Base-by-base conservation (phyloP, 306 rosid genomes). In the Acacia crassicarpa region DNA sequence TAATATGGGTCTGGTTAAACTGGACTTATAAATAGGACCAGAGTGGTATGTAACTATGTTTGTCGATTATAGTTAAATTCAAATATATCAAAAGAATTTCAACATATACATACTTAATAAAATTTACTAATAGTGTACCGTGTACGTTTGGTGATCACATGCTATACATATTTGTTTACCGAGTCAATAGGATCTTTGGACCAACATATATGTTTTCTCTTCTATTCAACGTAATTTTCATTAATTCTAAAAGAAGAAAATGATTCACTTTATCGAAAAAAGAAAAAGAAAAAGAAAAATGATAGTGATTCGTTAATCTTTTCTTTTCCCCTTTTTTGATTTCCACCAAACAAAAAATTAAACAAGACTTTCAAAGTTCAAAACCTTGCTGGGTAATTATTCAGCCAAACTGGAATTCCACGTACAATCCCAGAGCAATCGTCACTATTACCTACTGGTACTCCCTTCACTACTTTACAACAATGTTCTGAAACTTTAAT, bases 331-430 rank as follows among this genome's bases (percentile, higher is more conserved):
- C 12, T 35, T 35, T 0, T 5, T 35, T 35, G 5, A 6, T 44
- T 0, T 12, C 27, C 59, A 44, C 58, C 40, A 0, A 14, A 70
- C 58, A 70, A 74, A 4, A 35, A 32, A 32, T 2, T 32, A 32
- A 22, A 70, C 22, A 70, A 65, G 20, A 15, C 44, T 44, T 51
- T 78, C 51, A 54, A 72, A 38, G 17, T 51, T 73, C 54, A 56
- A 73, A 40, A 8, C 15, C 66, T 63, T 76, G 12, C 2, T 4
- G 41, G 79, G 61, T 67, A 67, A 16, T 70, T 45, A 22, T 43
- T 67, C 9, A 54, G 44, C 88, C 87, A 85, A 51, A 82, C 85
- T 7, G 91, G 96, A 75, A 91, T 66, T 32, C 93, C 93, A 6
- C 82, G 79, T n/a, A 71, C 92, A 17, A 80, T 72, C 30, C 76